Conservation (phyloP, 192 early-diverging fungal genomes). For the Coemansia interrupta region DNA sequence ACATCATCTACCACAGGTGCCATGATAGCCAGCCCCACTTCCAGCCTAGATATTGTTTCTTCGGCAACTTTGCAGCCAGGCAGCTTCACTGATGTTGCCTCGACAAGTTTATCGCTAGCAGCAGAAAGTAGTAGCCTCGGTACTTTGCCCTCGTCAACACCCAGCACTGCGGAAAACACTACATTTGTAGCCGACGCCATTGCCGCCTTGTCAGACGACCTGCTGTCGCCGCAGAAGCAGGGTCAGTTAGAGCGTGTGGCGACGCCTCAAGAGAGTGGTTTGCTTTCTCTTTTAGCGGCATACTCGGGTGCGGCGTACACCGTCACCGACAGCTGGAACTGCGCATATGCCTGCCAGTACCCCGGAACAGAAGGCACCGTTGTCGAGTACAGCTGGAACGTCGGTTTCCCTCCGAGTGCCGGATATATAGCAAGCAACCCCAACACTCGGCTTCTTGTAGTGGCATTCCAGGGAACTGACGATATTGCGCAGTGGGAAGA, state of each 20-base stretch:
- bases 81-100: no score
- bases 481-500: constrained; percentile 34
- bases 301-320: constrained; percentile 48
- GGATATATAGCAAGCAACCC: constrained; percentile 49
- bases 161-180: no score
- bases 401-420: constrained; percentile 23
- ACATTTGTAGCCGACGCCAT: neutral
- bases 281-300: constrained; percentile 32
- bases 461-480: constrained; percentile 47
- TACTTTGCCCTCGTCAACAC: no score
- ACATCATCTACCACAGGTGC: neutral
- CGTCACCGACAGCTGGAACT: constrained; percentile 36
- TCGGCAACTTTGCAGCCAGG: neutral
- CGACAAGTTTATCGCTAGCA: no score
- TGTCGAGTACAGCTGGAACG: constrained; percentile 37
- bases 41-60: neutral
- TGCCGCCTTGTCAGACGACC: neutral
- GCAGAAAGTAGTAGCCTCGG: no score
- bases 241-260: neutral
- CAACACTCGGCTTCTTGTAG: constrained; percentile 16
- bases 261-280: constrained; percentile 7
- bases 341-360: constrained; percentile 34
- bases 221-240: neutral
- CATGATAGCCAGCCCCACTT: neutral
- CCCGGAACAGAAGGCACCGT: constrained; percentile 39